Conservation (phyloP, 1,284 basidiomycete genomes). For the Coniferiporia sulphurascens region DNA sequence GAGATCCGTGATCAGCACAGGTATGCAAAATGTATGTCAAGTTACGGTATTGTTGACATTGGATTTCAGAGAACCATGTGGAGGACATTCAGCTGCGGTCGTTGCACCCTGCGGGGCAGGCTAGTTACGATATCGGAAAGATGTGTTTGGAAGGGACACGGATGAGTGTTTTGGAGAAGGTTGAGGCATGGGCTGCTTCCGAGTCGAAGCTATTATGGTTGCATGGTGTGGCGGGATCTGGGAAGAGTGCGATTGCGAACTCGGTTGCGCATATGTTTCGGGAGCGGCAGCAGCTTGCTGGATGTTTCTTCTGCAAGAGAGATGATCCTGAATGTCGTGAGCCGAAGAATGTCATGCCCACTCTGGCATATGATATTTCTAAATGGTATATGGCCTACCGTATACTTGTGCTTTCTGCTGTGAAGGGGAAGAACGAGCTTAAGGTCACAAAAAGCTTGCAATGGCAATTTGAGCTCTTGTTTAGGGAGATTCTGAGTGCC, state of each 20-base stretch:
- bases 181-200: neutral
- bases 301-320: slow-evolving; percentile 14
- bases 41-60: neutral
- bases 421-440: neutral
- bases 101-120: neutral
- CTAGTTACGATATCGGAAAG: neutral
- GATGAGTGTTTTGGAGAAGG: neutral
- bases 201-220: slow-evolving; percentile 29
- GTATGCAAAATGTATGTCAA: neutral
- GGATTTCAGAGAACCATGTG: neutral
- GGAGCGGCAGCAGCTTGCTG: slow-evolving; percentile 27
- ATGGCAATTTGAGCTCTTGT: neutral
- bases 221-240: slow-evolving; percentile 15
- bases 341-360: neutral
- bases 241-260: slow-evolving; percentile 31
- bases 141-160: slow-evolving; percentile 1
- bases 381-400: neutral
- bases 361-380: neutral
- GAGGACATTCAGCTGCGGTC: neutral
- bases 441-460: neutral
- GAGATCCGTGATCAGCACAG: neutral
- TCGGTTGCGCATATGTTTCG: slow-evolving; percentile 28
- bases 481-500: neutral
- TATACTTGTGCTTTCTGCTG: neutral
- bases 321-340: neutral